phyloP scores from a whole-genome alignment of 139 green algal species.

The Chlorella sorokiniana region DNA sequence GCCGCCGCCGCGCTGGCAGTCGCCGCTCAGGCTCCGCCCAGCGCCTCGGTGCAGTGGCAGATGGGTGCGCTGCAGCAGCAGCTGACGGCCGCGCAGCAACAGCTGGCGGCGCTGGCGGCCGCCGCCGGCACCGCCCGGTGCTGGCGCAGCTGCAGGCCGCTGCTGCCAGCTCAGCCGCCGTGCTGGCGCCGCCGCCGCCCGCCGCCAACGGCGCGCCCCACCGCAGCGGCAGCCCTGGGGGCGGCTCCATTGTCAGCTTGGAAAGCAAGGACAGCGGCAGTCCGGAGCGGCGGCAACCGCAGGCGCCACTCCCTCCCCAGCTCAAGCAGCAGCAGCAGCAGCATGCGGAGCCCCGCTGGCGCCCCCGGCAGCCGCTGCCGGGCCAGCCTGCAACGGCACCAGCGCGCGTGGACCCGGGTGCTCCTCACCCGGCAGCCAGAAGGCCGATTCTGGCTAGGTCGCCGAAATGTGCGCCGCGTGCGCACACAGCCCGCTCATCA shows the following conservation, averaged over 20 bases:
- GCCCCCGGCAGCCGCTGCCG: no score
- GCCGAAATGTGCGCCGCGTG: no score
- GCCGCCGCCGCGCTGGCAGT: neutral
- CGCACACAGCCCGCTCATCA: no score
- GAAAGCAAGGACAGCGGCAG: neutral
- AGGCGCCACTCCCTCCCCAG: no score
- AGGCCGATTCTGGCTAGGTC: no score
- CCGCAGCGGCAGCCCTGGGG: neutral
- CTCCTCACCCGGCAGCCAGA: no score
- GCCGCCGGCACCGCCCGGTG: neutral
- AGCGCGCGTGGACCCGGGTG: no score
- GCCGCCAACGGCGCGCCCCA: neutral
- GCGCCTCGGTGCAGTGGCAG: neutral
- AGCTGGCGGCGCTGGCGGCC: conserved; percentile 18
- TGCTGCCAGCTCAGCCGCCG: neutral
- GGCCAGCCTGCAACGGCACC: no score
- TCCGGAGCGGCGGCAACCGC: no score
- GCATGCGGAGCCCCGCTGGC: no score
- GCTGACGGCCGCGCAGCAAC: neutral
- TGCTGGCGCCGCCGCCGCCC: no score
- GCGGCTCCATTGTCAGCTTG: neutral
- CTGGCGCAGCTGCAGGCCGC: neutral
- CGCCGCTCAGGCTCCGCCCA: neutral
- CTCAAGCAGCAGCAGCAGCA: no score
- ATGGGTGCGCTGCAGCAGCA: conserved; percentile 7